These are phyloP conservation scores for Aspergillus cejpii DNA, from an alignment of 2,329 filamentous ascomycete species.

Conservation along the genomic window DNA sequence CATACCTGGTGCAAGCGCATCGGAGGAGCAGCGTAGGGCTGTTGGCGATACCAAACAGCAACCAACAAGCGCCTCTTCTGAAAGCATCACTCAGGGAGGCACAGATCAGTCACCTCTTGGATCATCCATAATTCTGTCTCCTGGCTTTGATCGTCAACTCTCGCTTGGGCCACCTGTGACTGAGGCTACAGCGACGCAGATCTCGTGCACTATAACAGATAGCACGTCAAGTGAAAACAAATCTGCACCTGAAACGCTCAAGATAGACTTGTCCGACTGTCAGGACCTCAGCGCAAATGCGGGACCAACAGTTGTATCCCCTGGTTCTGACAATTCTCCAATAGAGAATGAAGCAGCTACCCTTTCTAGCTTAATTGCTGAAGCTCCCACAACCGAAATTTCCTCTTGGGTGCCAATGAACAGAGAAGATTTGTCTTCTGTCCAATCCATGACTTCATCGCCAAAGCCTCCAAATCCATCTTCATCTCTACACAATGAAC, in stretches of 20 bases:
- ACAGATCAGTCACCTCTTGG: background rate
- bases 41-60: background rate
- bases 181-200: background rate
- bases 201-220: background rate
- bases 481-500: conserved; percentile 2
- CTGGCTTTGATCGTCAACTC: background rate
- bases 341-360: background rate
- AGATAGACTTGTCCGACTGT: background rate
- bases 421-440: background rate
- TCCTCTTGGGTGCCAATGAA: background rate
- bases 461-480: background rate
- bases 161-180: background rate
- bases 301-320: background rate
- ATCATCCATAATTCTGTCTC: background rate
- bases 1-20: background rate
- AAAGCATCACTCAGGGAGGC: background rate
- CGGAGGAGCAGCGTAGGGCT: background rate
- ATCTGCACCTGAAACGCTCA: background rate
- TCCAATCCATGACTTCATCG: background rate
- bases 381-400: background rate
- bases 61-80: background rate
- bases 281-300: background rate
- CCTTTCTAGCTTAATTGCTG: background rate
- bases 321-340: background rate
- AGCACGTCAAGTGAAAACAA: background rate